Base-by-base conservation (phyloP, 306 rosid genomes). In the Castanea mollissima region DNA sequence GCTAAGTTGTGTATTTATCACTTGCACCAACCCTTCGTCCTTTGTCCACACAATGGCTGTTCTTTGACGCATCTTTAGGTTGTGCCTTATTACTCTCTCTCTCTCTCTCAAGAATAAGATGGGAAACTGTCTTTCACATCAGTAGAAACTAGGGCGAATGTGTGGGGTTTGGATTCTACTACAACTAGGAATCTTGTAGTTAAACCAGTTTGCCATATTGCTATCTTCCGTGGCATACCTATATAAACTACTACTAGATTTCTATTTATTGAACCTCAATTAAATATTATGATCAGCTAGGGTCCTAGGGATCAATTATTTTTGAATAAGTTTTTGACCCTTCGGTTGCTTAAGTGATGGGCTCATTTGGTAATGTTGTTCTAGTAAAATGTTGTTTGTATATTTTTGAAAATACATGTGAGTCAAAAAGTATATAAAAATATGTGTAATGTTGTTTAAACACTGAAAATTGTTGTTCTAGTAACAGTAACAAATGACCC, bases 1-100 rank as follows among this genome's bases (percentile, higher is more conserved):
- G 80, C 29, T 21, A 70, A 55, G 62, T 27, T 49, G 69, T 25
- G 80, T 76, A 85, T 80, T 86, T 78, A 87, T 86, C 74, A 80
- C 55, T 41, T 20, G 16, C 78, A 80, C 81, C 87, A 77, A 76
- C 85, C 75, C 25, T 44, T 11, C 2, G 55, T n/a, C 13, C 6
- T 21, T 72, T 57, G 79, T 78, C 76, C 80, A 31, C 76, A 18
- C 63, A 16, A 58, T 60, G 71, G 18, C 58, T 71, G 59, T 59
- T 70, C 14, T 49, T 35, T 55, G n/a, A 49, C 78, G 75, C 68
- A 56, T 57, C 32, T 79, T 69, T 5, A 38, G 68, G 83, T 55
- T 20, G 69, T 62, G 69, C 72, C 70, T 63, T 57, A 18, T 38
- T 38, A 38, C 46, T 38, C 10, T 38, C 46, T 38, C 38, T 31